Conservation (phyloP, 2,329 filamentous ascomycete genomes). For the Talaromyces sp. region DNA sequence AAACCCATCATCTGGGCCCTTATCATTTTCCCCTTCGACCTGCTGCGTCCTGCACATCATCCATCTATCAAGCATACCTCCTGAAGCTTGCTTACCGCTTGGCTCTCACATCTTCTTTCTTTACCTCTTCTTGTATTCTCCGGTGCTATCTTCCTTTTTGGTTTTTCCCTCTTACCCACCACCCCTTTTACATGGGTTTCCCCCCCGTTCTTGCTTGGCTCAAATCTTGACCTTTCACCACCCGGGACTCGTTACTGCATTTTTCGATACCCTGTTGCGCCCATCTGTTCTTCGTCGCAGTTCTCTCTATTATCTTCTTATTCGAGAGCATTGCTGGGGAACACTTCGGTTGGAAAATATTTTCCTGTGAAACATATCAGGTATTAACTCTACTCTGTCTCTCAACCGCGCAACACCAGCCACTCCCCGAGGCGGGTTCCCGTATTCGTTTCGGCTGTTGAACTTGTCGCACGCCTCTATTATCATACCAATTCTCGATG, state of each 20-base stretch:
- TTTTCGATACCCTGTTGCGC: constrained; percentile 4
- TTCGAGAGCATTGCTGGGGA: neutral
- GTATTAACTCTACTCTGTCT: neutral
- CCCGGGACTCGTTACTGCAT: neutral
- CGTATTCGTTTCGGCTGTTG: neutral
- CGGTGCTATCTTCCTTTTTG: neutral
- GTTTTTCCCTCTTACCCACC: neutral
- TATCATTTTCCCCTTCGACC: neutral
- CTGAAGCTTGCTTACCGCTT: neutral
- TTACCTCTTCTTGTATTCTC: neutral
- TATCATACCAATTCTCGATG: neutral
- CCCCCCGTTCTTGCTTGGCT: neutral
- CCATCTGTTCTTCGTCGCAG: neutral
- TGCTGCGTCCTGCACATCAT: constrained; percentile 5
- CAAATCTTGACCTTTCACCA: neutral
- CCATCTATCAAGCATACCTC: neutral
- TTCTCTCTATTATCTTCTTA: neutral
- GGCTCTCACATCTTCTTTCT: neutral
- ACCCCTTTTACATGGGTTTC: constrained; percentile 4
- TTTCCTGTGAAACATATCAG: neutral
- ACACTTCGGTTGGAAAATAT: neutral
- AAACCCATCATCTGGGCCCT: constrained; percentile 4
- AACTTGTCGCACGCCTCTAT: neutral
- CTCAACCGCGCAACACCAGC: neutral
- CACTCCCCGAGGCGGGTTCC: neutral